Conservation (phyloP, 2,329 filamentous ascomycete genomes). For the Rhexocercosporidium sp. region DNA sequence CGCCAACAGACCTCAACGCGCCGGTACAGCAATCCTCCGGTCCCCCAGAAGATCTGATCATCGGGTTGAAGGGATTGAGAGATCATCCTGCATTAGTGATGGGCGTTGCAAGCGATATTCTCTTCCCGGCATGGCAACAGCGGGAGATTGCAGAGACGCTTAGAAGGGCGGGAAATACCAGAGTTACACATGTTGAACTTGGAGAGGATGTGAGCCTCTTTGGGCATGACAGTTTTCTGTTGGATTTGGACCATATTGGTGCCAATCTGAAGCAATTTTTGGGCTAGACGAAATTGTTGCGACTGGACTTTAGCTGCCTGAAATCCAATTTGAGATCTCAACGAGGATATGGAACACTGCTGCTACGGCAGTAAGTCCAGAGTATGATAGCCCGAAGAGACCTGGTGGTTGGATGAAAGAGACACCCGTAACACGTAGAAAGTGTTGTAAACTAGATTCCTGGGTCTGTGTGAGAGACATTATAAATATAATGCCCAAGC, state of each 20-base stretch:
- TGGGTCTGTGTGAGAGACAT: neutral
- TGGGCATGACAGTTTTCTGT: constrained; percentile 93
- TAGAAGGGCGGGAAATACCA: constrained; percentile 75
- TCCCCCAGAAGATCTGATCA: constrained; percentile 80
- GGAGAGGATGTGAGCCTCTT: constrained; percentile 95
- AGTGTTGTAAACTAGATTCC: neutral
- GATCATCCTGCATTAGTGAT: constrained; percentile 86
- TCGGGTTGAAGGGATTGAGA: constrained; percentile 72
- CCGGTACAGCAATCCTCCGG: constrained; percentile 49
- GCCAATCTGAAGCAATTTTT: constrained; percentile 83
- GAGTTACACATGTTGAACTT: constrained; percentile 86
- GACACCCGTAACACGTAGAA: neutral
- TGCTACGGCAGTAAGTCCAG: neutral
- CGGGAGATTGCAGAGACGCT: constrained; percentile 89
- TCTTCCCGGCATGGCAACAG: constrained; percentile 99
- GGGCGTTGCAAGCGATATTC: constrained; percentile 92
- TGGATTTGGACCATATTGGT: constrained; percentile 91
- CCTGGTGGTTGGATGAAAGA: no score
- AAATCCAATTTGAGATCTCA: neutral
- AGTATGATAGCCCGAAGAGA: neutral
- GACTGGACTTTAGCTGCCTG: neutral
- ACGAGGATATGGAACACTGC: neutral
- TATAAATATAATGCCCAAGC: neutral
- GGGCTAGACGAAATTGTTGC: constrained; percentile 49
- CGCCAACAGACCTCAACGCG: constrained; percentile 43